These are phyloP conservation scores for Corinectria fuckeliana DNA, from an alignment of 2,329 filamentous ascomycete genomes.

Conservation along the genomic window DNA sequence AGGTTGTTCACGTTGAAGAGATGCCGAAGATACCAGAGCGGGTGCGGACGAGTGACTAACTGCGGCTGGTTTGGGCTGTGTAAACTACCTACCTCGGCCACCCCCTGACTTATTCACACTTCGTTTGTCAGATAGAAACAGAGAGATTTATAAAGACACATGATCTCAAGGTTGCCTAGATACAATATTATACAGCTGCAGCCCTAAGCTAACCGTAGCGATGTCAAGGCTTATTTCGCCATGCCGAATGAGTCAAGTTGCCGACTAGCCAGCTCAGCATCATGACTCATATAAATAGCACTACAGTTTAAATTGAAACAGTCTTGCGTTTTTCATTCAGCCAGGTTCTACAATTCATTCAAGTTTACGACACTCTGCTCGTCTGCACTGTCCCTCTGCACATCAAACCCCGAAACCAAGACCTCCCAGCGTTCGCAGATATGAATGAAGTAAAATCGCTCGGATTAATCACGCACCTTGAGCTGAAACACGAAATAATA, in stretches of 20 bases:
- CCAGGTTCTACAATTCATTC: neutral
- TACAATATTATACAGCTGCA: too few relatives aligned
- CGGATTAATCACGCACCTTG: neutral
- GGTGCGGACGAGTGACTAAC: too few relatives aligned
- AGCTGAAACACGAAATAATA: neutral
- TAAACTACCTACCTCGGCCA: too few relatives aligned
- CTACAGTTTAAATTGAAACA: too few relatives aligned
- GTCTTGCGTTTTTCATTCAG: neutral
- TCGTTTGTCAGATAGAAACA: too few relatives aligned
- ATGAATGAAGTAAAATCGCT: neutral
- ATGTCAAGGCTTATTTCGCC: neutral
- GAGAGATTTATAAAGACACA: too few relatives aligned
- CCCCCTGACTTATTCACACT: too few relatives aligned
- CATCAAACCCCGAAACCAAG: neutral
- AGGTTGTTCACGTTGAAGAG: too few relatives aligned
- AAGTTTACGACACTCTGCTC: neutral
- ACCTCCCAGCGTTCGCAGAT: neutral
- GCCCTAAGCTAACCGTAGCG: too few relatives aligned
- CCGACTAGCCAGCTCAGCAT: neutral
- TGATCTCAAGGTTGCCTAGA: too few relatives aligned
- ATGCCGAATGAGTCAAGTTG: conserved; percentile 17
- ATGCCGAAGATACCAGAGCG: too few relatives aligned
- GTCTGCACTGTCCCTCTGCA: neutral
- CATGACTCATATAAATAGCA: neutral
- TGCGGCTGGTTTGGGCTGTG: too few relatives aligned